Percentiles rank a stretch among this genome's conserved stretches.
Evolutionary conservation across 257 asterid species (phyloP).

Genomic region (Solanum pinnatisectum): DNA sequence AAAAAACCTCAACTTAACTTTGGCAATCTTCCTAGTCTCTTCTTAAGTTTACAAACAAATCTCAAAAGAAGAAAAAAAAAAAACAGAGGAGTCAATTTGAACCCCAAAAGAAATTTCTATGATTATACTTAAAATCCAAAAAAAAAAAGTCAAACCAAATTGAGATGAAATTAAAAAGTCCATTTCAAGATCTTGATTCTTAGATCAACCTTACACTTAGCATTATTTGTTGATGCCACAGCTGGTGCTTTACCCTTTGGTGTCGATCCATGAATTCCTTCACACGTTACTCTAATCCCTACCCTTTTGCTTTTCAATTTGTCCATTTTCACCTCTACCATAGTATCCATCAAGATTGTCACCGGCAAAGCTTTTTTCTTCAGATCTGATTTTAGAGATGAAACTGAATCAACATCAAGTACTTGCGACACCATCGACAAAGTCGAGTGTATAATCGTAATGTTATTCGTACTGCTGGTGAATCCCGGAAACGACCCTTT

Average conservation of each 20-base stretch:
- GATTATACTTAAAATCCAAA: neutral
- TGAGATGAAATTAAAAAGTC: constrained; percentile 16
- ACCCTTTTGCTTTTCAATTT: constrained; percentile 12
- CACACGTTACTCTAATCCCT: constrained; percentile 13
- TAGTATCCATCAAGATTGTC: constrained; percentile 17
- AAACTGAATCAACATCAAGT: constrained; percentile 5
- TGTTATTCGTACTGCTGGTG: neutral
- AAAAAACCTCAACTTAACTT: neutral
- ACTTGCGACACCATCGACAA: neutral
- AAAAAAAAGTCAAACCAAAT: neutral
- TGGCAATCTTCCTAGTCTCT: neutral
- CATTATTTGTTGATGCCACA: constrained; percentile 10
- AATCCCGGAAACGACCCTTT: constrained; percentile 9
- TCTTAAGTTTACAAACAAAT: neutral
- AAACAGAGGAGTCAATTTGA: neutral
- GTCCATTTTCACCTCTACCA: constrained; percentile 11
- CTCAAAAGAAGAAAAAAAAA: neutral
- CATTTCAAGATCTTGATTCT: constrained; percentile 43
- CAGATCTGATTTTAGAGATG: constrained; percentile 6
- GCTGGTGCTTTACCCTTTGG: constrained; percentile 27
- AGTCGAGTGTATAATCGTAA: constrained; percentile 1
- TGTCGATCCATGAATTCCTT: constrained; percentile 13
- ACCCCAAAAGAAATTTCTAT: neutral
- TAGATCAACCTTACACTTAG: constrained; percentile 36
- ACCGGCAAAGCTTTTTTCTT: constrained; percentile 7